Base-by-base conservation (phyloP, 2,329 filamentous ascomycete species). In the Ceratocystiopsis minuta region DNA sequence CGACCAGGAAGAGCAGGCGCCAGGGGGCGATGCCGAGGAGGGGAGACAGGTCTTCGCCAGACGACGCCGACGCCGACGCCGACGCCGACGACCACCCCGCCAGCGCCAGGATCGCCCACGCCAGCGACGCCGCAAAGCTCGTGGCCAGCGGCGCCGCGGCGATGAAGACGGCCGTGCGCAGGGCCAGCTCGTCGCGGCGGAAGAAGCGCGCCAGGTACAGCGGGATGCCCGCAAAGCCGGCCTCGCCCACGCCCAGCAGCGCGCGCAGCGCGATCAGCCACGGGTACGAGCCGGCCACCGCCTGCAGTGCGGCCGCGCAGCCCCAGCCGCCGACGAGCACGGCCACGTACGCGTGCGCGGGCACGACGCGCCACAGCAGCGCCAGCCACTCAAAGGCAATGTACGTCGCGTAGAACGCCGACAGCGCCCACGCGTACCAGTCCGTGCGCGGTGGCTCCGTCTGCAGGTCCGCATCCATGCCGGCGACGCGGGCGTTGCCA, bases 101-200 rank as follows among this genome's bases (percentile, higher is more conserved):
- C 14, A 85, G 52, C 51, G 73, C 75, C 40, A 86, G 70, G 47
- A 94, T 88, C 17, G 76, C 53, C 77, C 80, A 85, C 9, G 86
- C 85, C 4, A 94, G 65, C 10, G 71, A 78, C 34, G 83, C 83
- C 0, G 84, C 82, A 54, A 92, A 87, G 2, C 77, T 78, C 36
- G 83, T 90, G 2, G 85, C 84, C 4, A 93, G 67, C 1, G 73
- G 73, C 1, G 86, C 86, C 49, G 90, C 87, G 1, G 83, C 86
- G 42, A 95, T 78, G 59, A 94, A 92, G 2, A 93, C 68, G 17
- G 85, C 87, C 0, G 82, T 90, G 34, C 87, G 68, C 46, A 90
- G 79, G 0, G 87, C 88, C 32, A 95, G 64, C 57, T 96, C 88
- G 37, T 72, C 61, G 33, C 71, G 58, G 51, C 66, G 70, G 55